phyloP scores from a whole-genome alignment of 2,329 filamentous ascomycete genomes.

The Hirsutella thompsonii region DNA sequence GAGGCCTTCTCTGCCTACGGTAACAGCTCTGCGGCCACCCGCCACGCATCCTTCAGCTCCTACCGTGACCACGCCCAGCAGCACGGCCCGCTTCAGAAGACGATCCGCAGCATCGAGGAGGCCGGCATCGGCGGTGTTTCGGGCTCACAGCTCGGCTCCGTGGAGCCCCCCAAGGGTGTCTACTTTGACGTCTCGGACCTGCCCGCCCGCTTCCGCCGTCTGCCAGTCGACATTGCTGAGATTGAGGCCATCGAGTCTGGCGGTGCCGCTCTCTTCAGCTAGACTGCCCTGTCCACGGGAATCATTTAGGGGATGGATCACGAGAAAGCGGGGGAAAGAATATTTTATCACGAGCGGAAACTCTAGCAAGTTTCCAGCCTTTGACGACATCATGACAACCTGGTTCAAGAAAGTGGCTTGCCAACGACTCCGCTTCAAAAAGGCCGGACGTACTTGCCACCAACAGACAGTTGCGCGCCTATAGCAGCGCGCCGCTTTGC shows the following conservation, averaged over 20 bases:
- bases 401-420: too few species aligned
- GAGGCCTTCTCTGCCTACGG: conserved; percentile 28
- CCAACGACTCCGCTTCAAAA: too few species aligned
- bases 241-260: conserved; percentile 95
- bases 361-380: neutral
- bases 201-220: conserved; percentile 67
- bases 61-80: conserved; percentile 71
- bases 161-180: conserved; percentile 58
- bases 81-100: conserved; percentile 60
- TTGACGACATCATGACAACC: neutral
- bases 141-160: conserved; percentile 59
- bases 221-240: conserved; percentile 63
- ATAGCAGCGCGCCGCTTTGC: too few species aligned
- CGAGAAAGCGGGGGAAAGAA: neutral
- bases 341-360: neutral
- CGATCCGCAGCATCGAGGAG: conserved; percentile 23
- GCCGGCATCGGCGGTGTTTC: conserved; percentile 45
- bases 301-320: neutral
- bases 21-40: conserved; percentile 18
- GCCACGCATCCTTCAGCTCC: conserved; percentile 53
- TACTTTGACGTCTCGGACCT: conserved; percentile 86
- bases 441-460: too few species aligned
- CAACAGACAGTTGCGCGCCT: too few species aligned
- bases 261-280: conserved; percentile 52
- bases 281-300: conserved; percentile 6